phyloP scores from a whole-genome alignment of 176 grass and related monocot genomes.

The Avena eriantha region DNA sequence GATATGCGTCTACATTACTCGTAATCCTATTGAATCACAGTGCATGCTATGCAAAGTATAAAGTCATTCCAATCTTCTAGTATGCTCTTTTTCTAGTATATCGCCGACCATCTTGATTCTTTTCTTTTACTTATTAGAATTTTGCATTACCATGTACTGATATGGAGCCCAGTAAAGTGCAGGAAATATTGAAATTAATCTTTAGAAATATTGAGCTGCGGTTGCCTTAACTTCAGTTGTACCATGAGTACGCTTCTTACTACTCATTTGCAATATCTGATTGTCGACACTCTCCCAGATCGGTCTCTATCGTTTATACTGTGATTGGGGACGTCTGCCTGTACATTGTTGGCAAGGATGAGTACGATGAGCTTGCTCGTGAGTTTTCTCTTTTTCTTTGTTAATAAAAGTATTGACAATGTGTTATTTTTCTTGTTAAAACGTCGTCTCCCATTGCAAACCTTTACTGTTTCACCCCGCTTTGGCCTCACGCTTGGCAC shows the following conservation, averaged over 20 bases:
- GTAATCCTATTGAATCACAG: neutral
- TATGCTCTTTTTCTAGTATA: neutral
- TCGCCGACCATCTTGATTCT: neutral
- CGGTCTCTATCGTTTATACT: conserved; percentile 92
- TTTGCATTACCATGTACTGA: neutral
- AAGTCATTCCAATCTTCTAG: neutral
- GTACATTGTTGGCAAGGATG: conserved; percentile 97
- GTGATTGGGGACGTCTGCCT: conserved; percentile 88
- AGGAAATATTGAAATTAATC: neutral
- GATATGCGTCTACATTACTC: neutral
- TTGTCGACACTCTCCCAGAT: conserved; percentile 46
- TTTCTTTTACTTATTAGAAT: neutral
- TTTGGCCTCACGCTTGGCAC: neutral
- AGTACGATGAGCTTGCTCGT: conserved; percentile 97
- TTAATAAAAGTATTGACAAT: neutral
- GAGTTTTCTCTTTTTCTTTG: conserved; percentile 34
- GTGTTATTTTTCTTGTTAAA: neutral
- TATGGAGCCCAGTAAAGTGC: neutral
- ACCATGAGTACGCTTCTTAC: neutral
- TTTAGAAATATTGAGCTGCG: too few species aligned
- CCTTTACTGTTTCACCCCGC: neutral
- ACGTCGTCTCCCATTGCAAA: neutral
- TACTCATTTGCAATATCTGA: neutral
- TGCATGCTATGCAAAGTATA: neutral
- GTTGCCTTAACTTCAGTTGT: neutral